Evolutionary conservation across 257 asterid genomes (phyloP), one percentile per base, ranked within the genome.

Genomic region (Solanum ossicruentum): DNA sequence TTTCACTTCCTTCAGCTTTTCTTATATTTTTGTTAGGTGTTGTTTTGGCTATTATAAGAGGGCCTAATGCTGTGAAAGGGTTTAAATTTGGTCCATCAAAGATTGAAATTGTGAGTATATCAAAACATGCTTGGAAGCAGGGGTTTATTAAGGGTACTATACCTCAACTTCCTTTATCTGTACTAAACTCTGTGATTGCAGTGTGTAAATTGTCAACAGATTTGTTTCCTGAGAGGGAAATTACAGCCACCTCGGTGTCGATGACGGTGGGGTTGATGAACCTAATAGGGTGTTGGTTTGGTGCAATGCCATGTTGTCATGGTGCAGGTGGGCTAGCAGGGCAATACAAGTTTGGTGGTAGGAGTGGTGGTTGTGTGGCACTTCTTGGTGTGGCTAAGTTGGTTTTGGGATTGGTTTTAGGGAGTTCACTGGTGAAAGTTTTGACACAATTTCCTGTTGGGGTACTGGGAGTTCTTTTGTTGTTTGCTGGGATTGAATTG

Each of bases 321-420:
- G 98, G 98, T 70, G 97, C 98, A 0, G 98, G 98, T 16, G 98
- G 98, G 23, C 88, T 95, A 4, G 97, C 95, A 6, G 95, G 98
- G 83, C 98, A 95, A 89, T 95, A 93, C 71, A 93, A 92, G 45
- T 95, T 95, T 73, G 98, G 98, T 41, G 98, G 95, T 21, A 90
- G 98, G 86, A 89, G 93, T 21, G 98, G 98, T 10, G 94, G 89
- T 8, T 92, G 95, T 69, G 97, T 92, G 92, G 98, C 97, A 12
- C 80, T 95, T 89, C 92, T 92, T 36, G 98, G 98, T 23, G 87
- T 82, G 80, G 94, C 92, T 8, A 95, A 95, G 87, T 83, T 93
- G 80, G 89, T 86, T 3, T 77, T 95, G 73, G 95, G 98, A 0
- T 55, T 93, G 88, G 89, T 89, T 65, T 84, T 95, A 9, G 98